phyloP scores from a whole-genome alignment of 202 grass and related monocot species.

The Panicum hallii region DNA sequence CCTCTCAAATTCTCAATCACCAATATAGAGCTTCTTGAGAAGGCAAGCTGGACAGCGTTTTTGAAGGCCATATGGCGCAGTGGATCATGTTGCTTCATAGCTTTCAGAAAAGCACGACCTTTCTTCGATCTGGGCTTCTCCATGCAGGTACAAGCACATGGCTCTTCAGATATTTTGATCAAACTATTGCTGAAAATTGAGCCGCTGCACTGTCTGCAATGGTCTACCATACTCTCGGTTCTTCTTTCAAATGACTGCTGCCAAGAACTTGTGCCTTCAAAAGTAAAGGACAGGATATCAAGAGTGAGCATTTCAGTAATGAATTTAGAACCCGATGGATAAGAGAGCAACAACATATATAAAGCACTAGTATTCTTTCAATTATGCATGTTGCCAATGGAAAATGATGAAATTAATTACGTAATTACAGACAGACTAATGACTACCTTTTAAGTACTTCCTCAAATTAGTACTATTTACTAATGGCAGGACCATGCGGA shows the following conservation, averaged over 20 bases:
- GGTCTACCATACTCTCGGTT: constrained; percentile 68
- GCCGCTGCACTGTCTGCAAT: constrained; percentile 33
- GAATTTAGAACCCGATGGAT: constrained; percentile 6
- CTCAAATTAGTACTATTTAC: background rate
- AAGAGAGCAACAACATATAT: constrained; percentile 18
- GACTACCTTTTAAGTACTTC: background rate
- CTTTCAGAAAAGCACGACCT: constrained; percentile 41
- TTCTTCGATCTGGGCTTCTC: constrained; percentile 41
- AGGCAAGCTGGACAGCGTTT: constrained; percentile 22
- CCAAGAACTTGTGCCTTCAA: constrained; percentile 65
- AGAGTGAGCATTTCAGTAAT: constrained; percentile 26
- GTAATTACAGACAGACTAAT: background rate
- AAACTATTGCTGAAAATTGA: constrained; percentile 41
- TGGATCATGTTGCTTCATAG: constrained; percentile 23
- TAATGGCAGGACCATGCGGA: background rate
- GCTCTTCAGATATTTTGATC: constrained; percentile 38
- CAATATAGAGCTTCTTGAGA: constrained; percentile 29
- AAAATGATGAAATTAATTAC: background rate
- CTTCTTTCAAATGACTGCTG: constrained; percentile 62
- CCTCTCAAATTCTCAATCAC: constrained; percentile 39
- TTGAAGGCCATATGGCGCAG: constrained; percentile 21
- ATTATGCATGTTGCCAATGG: background rate
- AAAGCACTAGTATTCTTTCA: background rate
- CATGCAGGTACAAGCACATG: constrained; percentile 23
- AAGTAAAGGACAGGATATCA: constrained; percentile 41